These are phyloP conservation scores for Emergomyces orientalis DNA, from an alignment of 2,329 filamentous ascomycete species.

Conservation along the genomic window DNA sequence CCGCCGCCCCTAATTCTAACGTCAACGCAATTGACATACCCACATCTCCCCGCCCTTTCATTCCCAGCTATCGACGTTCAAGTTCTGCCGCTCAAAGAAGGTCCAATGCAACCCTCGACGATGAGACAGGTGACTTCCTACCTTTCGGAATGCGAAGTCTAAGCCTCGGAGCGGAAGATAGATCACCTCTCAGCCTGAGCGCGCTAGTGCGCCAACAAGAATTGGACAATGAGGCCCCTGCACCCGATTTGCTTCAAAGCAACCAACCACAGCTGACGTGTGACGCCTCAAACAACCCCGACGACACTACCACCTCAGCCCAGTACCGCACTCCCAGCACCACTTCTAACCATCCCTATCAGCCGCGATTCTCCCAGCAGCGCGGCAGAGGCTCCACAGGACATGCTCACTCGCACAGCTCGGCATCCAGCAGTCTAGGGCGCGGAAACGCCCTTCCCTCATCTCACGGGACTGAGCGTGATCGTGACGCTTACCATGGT, in stretches of 20 bases:
- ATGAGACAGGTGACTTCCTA: slow-evolving; percentile 39
- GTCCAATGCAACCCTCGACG: slow-evolving; percentile 23
- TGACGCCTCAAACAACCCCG: slow-evolving; percentile 11
- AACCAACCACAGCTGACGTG: slow-evolving; percentile 14
- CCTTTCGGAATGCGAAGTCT: slow-evolving; percentile 39
- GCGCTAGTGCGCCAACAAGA: slow-evolving; percentile 29
- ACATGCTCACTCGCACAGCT: slow-evolving; percentile 31
- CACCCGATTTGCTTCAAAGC: slow-evolving; percentile 18
- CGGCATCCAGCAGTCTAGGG: slow-evolving; percentile 33
- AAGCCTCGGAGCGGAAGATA: slow-evolving; percentile 37
- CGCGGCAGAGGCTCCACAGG: slow-evolving; percentile 32
- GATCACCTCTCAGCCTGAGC: slow-evolving; percentile 25
- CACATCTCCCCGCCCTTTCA: slow-evolving; percentile 37
- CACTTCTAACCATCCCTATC: slow-evolving; percentile 29
- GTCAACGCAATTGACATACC: slow-evolving; percentile 42
- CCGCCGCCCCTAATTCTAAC: slow-evolving; percentile 27
- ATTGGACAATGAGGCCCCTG: slow-evolving; percentile 19
- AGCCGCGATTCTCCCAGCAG: slow-evolving; percentile 30
- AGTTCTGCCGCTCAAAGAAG: slow-evolving; percentile 37
- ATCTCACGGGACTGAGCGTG: slow-evolving; percentile 26
- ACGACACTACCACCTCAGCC: slow-evolving; percentile 19
- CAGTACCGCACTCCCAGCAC: slow-evolving; percentile 21
- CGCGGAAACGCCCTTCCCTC: slow-evolving; percentile 27
- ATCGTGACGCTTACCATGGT: slow-evolving; percentile 27
- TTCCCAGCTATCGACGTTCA: slow-evolving; percentile 35